phyloP scores from a whole-genome alignment of 805 yeast genomes.

The Barnettozyma salicaria region DNA sequence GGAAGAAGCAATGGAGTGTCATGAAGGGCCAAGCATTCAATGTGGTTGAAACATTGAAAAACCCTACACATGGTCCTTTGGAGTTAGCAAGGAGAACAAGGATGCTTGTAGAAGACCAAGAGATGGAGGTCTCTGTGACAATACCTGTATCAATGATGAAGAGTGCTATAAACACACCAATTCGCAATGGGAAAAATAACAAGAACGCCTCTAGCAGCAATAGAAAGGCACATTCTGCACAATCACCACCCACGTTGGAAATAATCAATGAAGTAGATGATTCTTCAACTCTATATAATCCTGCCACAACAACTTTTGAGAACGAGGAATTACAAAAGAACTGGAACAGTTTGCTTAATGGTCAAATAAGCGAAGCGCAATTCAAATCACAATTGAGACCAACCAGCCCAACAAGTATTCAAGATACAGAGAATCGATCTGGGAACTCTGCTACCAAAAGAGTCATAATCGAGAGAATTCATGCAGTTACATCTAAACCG shows the following conservation, averaged over 20 bases:
- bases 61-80: slow-evolving; percentile 55
- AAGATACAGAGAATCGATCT: slow-evolving; percentile 10
- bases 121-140: slow-evolving; percentile 49
- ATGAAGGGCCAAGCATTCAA: slow-evolving; percentile 75
- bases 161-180: slow-evolving; percentile 41
- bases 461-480: slow-evolving; percentile 56
- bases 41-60: slow-evolving; percentile 58
- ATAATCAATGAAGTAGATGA: slow-evolving; percentile 3
- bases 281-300: neutral
- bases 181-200: slow-evolving; percentile 13
- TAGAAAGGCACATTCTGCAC: neutral
- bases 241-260: neutral
- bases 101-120: slow-evolving; percentile 53
- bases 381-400: slow-evolving; percentile 12
- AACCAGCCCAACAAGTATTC: slow-evolving; percentile 6
- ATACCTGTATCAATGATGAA: slow-evolving; percentile 33
- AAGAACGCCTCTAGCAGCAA: neutral
- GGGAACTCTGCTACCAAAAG: slow-evolving; percentile 26
- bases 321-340: slow-evolving; percentile 23
- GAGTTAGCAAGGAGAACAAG: slow-evolving; percentile 57
- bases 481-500: slow-evolving; percentile 46
- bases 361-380: slow-evolving; percentile 26
- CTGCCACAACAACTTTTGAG: neutral
- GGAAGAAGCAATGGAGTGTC: slow-evolving; percentile 62
- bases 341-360: slow-evolving; percentile 28